phyloP scores from a whole-genome alignment of 352 stramenopile genomes.

The Phytophthora tubulina region DNA sequence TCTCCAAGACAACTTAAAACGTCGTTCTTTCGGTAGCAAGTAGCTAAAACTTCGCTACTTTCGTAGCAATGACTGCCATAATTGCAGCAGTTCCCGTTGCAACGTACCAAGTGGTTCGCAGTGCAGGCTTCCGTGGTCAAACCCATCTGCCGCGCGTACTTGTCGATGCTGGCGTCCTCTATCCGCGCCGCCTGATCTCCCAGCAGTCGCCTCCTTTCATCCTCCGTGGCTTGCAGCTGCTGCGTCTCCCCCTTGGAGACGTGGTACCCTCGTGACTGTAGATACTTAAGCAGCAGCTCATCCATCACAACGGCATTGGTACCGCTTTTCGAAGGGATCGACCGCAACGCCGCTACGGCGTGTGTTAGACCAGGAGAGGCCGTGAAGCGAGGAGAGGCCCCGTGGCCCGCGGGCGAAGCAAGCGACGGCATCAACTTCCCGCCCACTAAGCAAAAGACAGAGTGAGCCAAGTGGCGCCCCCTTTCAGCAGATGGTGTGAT shows the following conservation, averaged over 20 bases:
- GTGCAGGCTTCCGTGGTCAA: constrained; percentile 78
- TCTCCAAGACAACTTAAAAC: background rate
- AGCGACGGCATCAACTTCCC: constrained; percentile 33
- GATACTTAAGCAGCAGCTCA: constrained; percentile 76
- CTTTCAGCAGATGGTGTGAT: constrained; percentile 11
- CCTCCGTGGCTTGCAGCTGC: constrained; percentile 28
- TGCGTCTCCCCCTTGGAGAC: constrained; percentile 36
- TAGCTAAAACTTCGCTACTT: background rate
- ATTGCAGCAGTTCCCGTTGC: constrained; percentile 6
- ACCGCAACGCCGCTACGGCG: constrained; percentile 10
- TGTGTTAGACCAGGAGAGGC: constrained; percentile 15
- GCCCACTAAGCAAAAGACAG: constrained; percentile 37
- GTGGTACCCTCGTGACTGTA: constrained; percentile 65
- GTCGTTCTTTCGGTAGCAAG: constrained; percentile 14
- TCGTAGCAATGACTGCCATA: background rate
- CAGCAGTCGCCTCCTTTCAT: constrained; percentile 44
- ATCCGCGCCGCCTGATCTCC: constrained; percentile 32
- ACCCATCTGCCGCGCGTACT: constrained; percentile 69
- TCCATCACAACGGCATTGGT: constrained; percentile 57
- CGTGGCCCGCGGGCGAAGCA: constrained; percentile 18
- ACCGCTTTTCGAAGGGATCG: constrained; percentile 24
- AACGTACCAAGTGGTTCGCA: constrained; percentile 76
- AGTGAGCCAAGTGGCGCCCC: constrained; percentile 16
- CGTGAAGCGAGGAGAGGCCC: constrained; percentile 15
- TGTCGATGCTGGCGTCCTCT: constrained; percentile 55